Conservation (phyloP, 768 basidiomycete genomes). For the Lactarius pseudohatsudake region DNA sequence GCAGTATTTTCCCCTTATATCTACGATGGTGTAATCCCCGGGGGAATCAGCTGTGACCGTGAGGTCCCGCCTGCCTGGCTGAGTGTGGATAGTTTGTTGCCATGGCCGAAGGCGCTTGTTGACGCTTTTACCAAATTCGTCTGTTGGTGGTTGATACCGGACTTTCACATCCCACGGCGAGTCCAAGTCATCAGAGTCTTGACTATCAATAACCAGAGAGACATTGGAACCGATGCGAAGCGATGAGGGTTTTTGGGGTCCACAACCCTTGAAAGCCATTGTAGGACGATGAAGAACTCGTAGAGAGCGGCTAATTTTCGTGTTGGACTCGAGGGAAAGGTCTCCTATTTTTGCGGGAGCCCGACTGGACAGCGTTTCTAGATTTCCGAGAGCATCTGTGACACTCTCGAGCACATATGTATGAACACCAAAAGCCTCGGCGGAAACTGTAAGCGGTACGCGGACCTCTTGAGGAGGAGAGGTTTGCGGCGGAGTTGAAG, state of each 20-base stretch:
- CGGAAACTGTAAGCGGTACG: conserved; percentile 65
- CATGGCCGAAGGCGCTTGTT: conserved; percentile 54
- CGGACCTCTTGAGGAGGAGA: conserved; percentile 53
- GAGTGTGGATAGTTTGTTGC: conserved; percentile 60
- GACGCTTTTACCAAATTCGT: conserved; percentile 38
- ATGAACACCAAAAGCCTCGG: conserved; percentile 65
- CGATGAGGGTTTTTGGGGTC: conserved; percentile 64
- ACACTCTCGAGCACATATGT: conserved; percentile 78
- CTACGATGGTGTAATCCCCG: conserved; percentile 73
- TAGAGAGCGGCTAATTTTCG: conserved; percentile 57
- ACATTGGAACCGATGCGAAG: conserved; percentile 71
- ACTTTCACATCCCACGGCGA: conserved; percentile 67
- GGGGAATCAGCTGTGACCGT: conserved; percentile 55
- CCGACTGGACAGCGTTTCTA: conserved; percentile 32
- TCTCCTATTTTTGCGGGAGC: conserved; percentile 24
- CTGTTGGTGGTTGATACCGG: conserved; percentile 54
- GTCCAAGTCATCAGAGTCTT: conserved; percentile 59
- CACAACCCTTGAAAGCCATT: conserved; percentile 72
- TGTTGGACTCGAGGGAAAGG: conserved; percentile 37
- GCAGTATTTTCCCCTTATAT: conserved; percentile 78
- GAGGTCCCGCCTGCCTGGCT: conserved; percentile 45
- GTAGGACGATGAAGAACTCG: conserved; percentile 70
- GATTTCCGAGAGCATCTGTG: conserved; percentile 80
- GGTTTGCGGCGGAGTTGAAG: conserved; percentile 31
- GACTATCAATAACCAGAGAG: conserved; percentile 51